A percentile compares a stretch with the other conserved stretches of the same genome.
phyloP scores from a whole-genome alignment of 108 stramenopile genomes.

The Pseudonitzschia multiseries region DNA sequence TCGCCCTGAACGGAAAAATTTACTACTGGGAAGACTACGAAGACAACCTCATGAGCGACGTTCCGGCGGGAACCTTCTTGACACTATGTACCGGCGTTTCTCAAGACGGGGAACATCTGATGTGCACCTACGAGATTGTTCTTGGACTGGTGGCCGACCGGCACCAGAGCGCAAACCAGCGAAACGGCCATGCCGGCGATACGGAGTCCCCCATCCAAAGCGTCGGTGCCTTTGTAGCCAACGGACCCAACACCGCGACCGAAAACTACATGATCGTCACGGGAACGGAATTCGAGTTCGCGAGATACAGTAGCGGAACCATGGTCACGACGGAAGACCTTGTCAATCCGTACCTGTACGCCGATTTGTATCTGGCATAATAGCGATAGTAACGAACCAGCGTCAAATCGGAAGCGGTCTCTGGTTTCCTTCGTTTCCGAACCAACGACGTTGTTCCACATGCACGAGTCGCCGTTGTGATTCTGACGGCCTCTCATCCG shows the following conservation, averaged over 20 bases:
- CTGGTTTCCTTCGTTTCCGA: no score
- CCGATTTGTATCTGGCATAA: slow-evolving; percentile 20
- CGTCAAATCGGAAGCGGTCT: no score
- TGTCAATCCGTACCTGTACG: slow-evolving; percentile 29
- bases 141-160: not conserved
- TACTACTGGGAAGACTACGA: slow-evolving; percentile 9
- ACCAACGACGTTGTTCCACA: no score
- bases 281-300: slow-evolving; percentile 33
- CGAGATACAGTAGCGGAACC: slow-evolving; percentile 17
- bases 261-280: slow-evolving; percentile 22
- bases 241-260: slow-evolving; percentile 15
- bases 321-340: slow-evolving; percentile 29
- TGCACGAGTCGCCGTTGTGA: no score
- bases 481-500: not conserved
- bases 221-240: slow-evolving; percentile 24
- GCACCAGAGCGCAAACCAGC: not conserved
- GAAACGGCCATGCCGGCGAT: not conserved
- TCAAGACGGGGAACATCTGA: slow-evolving; percentile 9
- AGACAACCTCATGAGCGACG: not conserved
- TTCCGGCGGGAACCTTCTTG: slow-evolving; percentile 20
- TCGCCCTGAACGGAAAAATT: slow-evolving; percentile 18
- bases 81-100: slow-evolving; percentile 27
- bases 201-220: not conserved
- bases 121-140: slow-evolving; percentile 36
- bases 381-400: not conserved